Base-by-base conservation (phyloP, 139 green algal genomes). In the Auxenochlorella pyrenoidosa region DNA sequence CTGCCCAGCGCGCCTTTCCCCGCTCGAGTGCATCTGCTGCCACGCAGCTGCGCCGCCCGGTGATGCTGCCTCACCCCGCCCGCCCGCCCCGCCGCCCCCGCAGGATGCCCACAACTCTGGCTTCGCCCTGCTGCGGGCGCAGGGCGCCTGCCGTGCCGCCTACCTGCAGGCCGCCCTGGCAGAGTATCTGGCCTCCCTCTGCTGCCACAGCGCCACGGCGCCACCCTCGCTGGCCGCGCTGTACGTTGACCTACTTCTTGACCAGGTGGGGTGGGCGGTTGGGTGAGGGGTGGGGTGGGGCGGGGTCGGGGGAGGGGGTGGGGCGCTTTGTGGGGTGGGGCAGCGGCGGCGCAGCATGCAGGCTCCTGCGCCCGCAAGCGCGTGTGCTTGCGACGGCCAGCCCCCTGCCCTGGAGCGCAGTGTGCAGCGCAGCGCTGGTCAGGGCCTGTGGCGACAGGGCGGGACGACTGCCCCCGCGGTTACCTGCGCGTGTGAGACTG, bases 121-220 rank as follows among this genome's bases (percentile, higher is more conserved):
- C 26, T 73, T 87, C n/a, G 54, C 30, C 0, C 26, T 58, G 36
- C 47, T 82, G 51, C 70, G 38, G 16, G 36, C 51, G 12, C 70
- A 87, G 83, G 47, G 81, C 51, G 43, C 24, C 15, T 36, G 36
- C 47, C 40, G 26, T 5, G 21, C 75, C 5, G 21, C 30, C 41
- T 86, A 89, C 71, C 79, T 89, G 59, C 60, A 76, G 43, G 86
- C 86, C 0, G 86, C 86, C 4, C 77, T 86, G 71, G 72, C 60
- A 0, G 77, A 89, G 28, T 84, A 79, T 41, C 34, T 78, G 30
- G 80, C 86, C 38, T 89, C 86, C 16, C 86, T 77, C 54, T 54
- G 65, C 54, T 66, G 30, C 0, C 83, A 82, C 15, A 71, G 83
- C 70, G 36, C 41, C 18, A 1, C 32, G 47, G 40, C 73, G 19